Evolutionary conservation across 2,329 filamentous ascomycete species (phyloP), one percentile per base, ranked within the genome.

Genomic region (Beauveria sp.): DNA sequence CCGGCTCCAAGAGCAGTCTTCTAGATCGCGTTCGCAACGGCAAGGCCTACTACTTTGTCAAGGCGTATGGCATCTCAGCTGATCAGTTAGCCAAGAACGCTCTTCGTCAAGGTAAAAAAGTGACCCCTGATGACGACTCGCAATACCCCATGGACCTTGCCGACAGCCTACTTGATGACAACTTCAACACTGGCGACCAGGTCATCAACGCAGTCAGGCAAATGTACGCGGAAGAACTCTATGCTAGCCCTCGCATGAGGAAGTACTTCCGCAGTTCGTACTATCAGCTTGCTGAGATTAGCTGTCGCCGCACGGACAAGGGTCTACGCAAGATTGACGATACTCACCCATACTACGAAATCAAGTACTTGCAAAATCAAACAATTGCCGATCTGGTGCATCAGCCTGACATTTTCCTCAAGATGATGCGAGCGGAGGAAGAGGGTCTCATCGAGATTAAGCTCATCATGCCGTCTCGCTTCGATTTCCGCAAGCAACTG

Each of bases 341-440:
- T 64, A 87, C 95, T 26, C 93, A 98, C 70, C 91, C 92, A 0
- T 98, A 96, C 74, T 98, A 98, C 72, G 95, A 98, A 74, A 91
- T 99, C 79, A 96, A 99, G 75, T 99, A 99, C 69, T 81, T 99
- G 22, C 87, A 91, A 66, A 92, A 95, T 68, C 93, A 97, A 74
- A 90, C 90, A 8, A 89, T 97, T 64, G 79, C 80, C 48, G 89
- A 95, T 66, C 84, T 98, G 63, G 89, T 91, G 3, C 85, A 87
- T 58, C 87, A 90, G 59, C 95, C 95, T 1, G 93, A 97, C 66
- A 80, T 96, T 28, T 99, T 95, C 72, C 78, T 99, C 61, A 93
- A 96, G 76, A 99, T 99, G 95, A 86, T 98, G 74, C 96, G 92
- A 73, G 95, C 95, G 1, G 95, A 99, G 73, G 89, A 95, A 69